Evolutionary conservation across 2,329 filamentous ascomycete species (phyloP).

Genomic region (Fusarium caatingaense): DNA sequence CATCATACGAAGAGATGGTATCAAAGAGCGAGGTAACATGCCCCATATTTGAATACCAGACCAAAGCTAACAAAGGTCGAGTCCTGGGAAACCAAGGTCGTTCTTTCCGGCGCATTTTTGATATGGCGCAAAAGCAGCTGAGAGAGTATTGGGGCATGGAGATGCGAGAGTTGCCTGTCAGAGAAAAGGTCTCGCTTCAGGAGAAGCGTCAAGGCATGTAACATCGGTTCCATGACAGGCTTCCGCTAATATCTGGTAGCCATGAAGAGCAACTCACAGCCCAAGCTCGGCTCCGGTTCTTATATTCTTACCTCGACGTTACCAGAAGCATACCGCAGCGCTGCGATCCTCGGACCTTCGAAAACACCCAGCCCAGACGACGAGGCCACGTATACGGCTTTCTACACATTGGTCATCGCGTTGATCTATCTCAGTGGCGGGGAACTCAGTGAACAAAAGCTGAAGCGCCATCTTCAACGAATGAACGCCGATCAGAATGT

Average conservation of each 20-base stretch:
- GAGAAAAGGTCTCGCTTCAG: constrained; percentile 83
- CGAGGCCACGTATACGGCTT: constrained; percentile 82
- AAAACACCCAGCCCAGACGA: constrained; percentile 71
- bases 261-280: constrained; percentile 60
- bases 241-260: constrained; percentile 44
- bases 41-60: fast-evolving
- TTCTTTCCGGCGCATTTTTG: constrained; percentile 82
- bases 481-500: constrained; percentile 81
- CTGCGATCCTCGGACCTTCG: constrained; percentile 75
- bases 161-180: constrained; percentile 82
- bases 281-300: constrained; percentile 69
- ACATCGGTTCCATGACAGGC: neutral
- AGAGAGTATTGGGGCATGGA: constrained; percentile 88
- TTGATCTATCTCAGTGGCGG: constrained; percentile 81
- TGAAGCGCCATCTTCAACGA: constrained; percentile 79
- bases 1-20: constrained; percentile 70
- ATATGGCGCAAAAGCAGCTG: constrained; percentile 78
- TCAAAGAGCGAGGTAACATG: constrained; percentile 69
- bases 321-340: constrained; percentile 73
- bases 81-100: constrained; percentile 78
- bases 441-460: constrained; percentile 78
- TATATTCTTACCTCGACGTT: constrained; percentile 84
- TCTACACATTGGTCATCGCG: constrained; percentile 84
- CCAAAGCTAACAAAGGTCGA: constrained; percentile 45
- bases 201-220: constrained; percentile 77